Evolutionary conservation across 768 basidiomycete species (phyloP).

Genomic region (Botryobasidium botryosum): DNA sequence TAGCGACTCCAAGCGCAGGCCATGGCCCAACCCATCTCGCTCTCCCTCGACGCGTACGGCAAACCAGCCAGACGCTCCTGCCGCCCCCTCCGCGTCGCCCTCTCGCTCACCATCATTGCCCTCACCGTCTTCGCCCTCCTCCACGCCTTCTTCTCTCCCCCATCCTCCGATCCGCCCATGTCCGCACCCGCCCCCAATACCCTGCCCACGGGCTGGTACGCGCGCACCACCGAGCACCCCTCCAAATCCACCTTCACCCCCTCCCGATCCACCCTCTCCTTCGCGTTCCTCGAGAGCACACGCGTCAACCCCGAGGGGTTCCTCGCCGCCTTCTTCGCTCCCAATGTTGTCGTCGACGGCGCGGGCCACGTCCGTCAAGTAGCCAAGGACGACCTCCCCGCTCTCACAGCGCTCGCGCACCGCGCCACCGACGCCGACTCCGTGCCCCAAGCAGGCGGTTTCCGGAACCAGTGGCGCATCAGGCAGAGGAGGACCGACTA

Average conservation of each 20-base stretch:
- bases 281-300: background rate
- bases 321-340: conserved; percentile 5
- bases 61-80: too few species aligned
- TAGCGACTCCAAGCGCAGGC: too few species aligned
- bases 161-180: background rate
- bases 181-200: conserved; percentile 1
- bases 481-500: conserved; percentile 2
- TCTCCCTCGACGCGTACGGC: too few species aligned
- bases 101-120: too few species aligned
- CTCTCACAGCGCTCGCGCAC: background rate
- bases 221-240: background rate
- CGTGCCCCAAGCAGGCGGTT: background rate
- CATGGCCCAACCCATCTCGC: too few species aligned
- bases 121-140: too few species aligned
- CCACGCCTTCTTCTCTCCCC: background rate
- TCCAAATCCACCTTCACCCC: background rate
- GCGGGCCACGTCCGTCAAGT: background rate
- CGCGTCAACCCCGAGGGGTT: conserved; percentile 2
- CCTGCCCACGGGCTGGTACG: background rate
- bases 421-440: background rate
- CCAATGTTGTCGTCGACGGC: conserved; percentile 7
- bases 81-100: too few species aligned
- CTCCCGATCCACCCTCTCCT: background rate
- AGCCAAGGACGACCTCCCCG: background rate
- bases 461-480: conserved; percentile 8